Evolutionary conservation across 345 rosid genomes (phyloP).

Genomic region (Eucalyptus leucophloia): DNA sequence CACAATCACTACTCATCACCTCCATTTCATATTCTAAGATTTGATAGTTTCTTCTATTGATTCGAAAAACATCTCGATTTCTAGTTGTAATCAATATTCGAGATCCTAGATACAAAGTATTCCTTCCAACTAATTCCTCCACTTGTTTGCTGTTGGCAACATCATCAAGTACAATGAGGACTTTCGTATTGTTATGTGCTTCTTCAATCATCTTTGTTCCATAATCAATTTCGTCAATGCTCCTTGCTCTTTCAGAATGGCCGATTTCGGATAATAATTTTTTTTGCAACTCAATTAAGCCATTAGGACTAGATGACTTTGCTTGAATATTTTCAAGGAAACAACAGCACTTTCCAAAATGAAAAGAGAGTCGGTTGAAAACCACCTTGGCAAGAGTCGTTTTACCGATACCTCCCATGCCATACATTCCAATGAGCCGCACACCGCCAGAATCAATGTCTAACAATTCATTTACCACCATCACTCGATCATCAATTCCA

Average conservation of each 20-base stretch:
- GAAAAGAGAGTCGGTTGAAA: too few species aligned
- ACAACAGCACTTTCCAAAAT: too few species aligned
- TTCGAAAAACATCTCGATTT: not conserved
- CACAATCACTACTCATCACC: not conserved
- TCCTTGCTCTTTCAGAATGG: rapidly evolving
- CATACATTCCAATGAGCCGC: not conserved
- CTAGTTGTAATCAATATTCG: not conserved
- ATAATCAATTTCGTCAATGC: not conserved
- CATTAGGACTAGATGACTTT: too few species aligned
- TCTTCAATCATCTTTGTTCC: not conserved
- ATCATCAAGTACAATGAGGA: not conserved
- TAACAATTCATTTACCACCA: not conserved
- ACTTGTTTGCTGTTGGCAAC: not conserved
- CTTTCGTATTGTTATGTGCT: not conserved
- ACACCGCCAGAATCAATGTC: not conserved
- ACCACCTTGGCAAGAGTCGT: not conserved
- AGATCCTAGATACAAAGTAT: not conserved
- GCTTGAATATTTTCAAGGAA: too few species aligned
- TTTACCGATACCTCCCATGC: not conserved
- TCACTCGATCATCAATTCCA: not conserved
- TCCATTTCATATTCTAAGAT: not conserved
- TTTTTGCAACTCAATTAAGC: too few species aligned
- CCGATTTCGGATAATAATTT: not conserved
- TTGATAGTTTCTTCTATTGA: not conserved
- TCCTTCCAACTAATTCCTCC: not conserved